These are phyloP conservation scores for Ehretia macrophylla DNA, from an alignment of 257 asterid genomes.

Conservation along the genomic window DNA sequence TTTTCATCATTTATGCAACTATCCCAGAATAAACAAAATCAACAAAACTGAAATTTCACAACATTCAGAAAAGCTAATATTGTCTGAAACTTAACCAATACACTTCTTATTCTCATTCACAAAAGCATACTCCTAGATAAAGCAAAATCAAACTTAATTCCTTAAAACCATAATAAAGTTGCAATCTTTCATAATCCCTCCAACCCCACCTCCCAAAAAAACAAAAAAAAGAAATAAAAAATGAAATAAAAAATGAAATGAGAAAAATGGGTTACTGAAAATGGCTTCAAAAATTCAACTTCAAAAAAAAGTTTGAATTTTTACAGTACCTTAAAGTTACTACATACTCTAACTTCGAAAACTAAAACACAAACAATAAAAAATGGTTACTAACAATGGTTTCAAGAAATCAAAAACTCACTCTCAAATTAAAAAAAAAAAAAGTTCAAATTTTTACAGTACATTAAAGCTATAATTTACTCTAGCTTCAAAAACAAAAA, in stretches of 20 bases:
- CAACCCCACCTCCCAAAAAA: neutral
- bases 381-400: neutral
- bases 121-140: conserved; percentile 14
- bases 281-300: conserved; percentile 9
- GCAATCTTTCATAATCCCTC: conserved; percentile 10
- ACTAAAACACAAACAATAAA: neutral
- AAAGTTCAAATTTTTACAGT: too few species aligned
- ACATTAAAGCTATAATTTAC: too few species aligned
- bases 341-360: conserved; percentile 21
- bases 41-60: conserved; percentile 15
- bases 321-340: too few species aligned
- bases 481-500: too few species aligned
- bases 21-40: conserved; percentile 19
- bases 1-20: conserved; percentile 16
- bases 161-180: conserved; percentile 22
- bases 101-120: conserved; percentile 20
- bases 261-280: neutral
- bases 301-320: too few species aligned
- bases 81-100: conserved; percentile 35
- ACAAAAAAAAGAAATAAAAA: neutral
- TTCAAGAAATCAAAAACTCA: neutral
- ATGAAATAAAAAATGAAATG: neutral
- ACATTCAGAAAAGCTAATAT: conserved; percentile 30
- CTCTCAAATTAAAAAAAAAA: too few species aligned
- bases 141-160: conserved; percentile 21